Base-by-base conservation (phyloP, 176 grass and related monocot genomes). In the Lolium perenne region DNA sequence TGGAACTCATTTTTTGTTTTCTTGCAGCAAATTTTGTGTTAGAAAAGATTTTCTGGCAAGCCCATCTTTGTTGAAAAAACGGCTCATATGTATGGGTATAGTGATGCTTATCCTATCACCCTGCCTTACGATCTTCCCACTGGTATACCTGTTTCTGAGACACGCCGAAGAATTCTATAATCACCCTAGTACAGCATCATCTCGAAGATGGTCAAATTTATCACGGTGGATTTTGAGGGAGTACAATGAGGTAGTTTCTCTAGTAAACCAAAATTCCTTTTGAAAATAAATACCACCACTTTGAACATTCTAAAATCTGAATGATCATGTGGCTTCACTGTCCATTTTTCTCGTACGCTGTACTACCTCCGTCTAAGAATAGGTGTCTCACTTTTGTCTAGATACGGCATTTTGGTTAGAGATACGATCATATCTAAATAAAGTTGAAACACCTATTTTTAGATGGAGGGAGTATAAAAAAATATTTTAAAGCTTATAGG, bases 221-320 rank as follows among this genome's bases (percentile, higher is more conserved):
- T 92, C 96, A n/a, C 95, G 93, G 61, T 98, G 96, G 96, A 98
- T 94, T 83, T 92, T 98, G 35, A 92, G 96, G 85, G 96, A 98
- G 65, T 95, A 95, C 69, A 98, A 98, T 47, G 96, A 98, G 96
- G 96, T 98, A 86, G 15, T 70, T 83, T 88, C 63, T 60, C 25
- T 78, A 18, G 4, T 55, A 57, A 69, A 40, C 20, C 64, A 22
- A 81, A 26, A 21, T 74, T 67, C 54, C 10, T 56, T 67, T 20
- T 35, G 48, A 23, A 55, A n/a, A 38, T 8, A 47, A 58, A 58
- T 23, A 5, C 6, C 38, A 47, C 38, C 58, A 12, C 62, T 21
- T n/a, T 20, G 10, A 77, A 65, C 53, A 67, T 38, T 76, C 45
- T 35, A 14, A 80, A 66, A 54, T 81, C 16, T 81, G 15, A 68